These are phyloP conservation scores for Phytophthora fragariae DNA, from an alignment of 352 stramenopile species.

Conservation along the genomic window DNA sequence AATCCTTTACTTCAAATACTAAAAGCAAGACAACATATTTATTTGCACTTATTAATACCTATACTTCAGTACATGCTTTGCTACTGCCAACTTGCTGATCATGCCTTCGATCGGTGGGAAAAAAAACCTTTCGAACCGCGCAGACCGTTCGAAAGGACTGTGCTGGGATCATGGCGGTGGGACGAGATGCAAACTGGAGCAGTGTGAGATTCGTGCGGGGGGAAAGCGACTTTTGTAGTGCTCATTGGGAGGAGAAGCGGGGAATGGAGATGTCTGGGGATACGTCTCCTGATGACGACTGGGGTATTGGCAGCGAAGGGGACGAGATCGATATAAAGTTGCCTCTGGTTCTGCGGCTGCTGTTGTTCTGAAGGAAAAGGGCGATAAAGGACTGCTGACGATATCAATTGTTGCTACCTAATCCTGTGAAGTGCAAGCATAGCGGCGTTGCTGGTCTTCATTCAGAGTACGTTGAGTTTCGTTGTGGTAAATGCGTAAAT, in stretches of 20 bases:
- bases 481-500: too few species aligned
- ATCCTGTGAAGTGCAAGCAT: too few species aligned
- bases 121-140: neutral
- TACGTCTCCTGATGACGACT: neutral
- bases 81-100: too few species aligned
- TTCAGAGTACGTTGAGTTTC: too few species aligned
- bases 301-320: slow-evolving; percentile 12
- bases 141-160: slow-evolving; percentile 11
- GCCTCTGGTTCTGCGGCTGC: neutral
- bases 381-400: neutral
- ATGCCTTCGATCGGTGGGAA: too few species aligned
- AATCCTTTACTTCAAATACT: too few species aligned
- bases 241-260: slow-evolving; percentile 13
- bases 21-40: too few species aligned
- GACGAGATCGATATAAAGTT: neutral
- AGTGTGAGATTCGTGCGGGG: slow-evolving; percentile 16
- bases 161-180: slow-evolving; percentile 32
- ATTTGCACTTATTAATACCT: too few species aligned
- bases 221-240: slow-evolving; percentile 19
- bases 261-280: neutral
- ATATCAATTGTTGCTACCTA: too few species aligned
- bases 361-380: neutral
- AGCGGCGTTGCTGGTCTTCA: too few species aligned
- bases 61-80: too few species aligned
- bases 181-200: slow-evolving; percentile 20